A percentile compares a stretch with the other conserved stretches of the same genome.
These are phyloP conservation scores for Recurvomyces mirabilis DNA, from an alignment of 495 filamentous ascomycete genomes.

Conservation along the genomic window DNA sequence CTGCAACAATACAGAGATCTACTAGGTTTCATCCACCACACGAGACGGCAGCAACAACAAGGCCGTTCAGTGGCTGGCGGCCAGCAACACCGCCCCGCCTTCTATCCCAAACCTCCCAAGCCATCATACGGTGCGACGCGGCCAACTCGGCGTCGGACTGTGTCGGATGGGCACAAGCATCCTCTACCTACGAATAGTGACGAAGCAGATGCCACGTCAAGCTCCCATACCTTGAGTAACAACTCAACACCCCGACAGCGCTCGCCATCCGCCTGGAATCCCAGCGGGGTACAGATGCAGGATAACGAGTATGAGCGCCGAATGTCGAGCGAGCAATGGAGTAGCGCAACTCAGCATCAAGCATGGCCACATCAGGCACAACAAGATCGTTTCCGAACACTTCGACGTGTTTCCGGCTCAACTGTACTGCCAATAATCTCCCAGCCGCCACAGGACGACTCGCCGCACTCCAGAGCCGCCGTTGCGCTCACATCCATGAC, in stretches of 20 bases:
- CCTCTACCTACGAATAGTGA: too few species aligned
- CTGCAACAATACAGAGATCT: conserved; percentile 83
- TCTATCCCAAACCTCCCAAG: conserved; percentile 55
- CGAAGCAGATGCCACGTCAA: too few species aligned
- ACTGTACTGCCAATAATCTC: conserved; percentile 8
- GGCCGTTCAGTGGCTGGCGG: conserved; percentile 29
- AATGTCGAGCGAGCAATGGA: conserved; percentile 14
- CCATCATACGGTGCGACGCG: conserved; percentile 24
- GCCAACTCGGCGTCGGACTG: background rate
- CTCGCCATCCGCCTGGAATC: conserved; percentile 1
- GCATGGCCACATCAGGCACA: background rate
- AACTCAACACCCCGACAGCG: background rate
- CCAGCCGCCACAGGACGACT: conserved; percentile 10
- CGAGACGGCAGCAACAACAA: conserved; percentile 38
- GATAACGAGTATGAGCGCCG: conserved; percentile 10
- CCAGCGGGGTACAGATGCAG: conserved; percentile 8
- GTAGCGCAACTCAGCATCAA: background rate
- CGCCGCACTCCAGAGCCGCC: conserved; percentile 41
- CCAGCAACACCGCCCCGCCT: conserved; percentile 39
- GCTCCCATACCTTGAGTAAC: background rate
- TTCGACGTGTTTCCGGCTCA: conserved; percentile 16
- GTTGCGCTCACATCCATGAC: conserved; percentile 69
- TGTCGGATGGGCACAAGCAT: background rate
- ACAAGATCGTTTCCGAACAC: conserved; percentile 11
- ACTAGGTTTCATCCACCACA: conserved; percentile 60